Evolutionary conservation across 306 rosid genomes (phyloP).

Genomic region (Argentina anserina): DNA sequence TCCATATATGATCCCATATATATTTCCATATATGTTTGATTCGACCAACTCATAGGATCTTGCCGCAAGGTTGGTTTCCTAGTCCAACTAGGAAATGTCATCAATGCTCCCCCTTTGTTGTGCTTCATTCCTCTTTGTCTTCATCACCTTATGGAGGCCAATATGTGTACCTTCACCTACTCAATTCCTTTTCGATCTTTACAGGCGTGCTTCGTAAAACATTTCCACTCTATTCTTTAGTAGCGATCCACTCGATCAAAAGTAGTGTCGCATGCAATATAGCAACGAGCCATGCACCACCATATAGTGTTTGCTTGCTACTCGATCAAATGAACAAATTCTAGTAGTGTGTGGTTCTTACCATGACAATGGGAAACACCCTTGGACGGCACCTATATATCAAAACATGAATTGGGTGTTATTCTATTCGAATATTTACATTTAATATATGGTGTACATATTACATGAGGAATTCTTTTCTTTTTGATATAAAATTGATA

Average conservation of each 20-base stretch:
- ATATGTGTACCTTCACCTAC: no score
- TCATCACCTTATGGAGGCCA: no score
- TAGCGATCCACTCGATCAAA: background rate
- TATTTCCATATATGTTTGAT: no score
- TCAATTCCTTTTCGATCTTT: no score
- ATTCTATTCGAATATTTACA: background rate
- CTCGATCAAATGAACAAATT: constrained; percentile 10
- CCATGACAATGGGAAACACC: background rate
- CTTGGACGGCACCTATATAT: background rate
- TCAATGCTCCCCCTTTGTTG: no score
- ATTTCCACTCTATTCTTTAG: background rate
- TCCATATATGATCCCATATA: no score
- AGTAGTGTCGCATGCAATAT: background rate
- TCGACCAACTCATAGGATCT: no score
- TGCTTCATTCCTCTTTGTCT: no score
- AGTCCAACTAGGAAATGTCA: no score
- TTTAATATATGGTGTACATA: background rate
- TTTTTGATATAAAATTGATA: no score
- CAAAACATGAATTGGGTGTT: background rate
- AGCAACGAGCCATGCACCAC: background rate
- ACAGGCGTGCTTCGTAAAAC: background rate
- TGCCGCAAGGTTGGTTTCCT: no score
- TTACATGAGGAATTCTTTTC: no score
- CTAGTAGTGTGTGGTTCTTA: background rate
- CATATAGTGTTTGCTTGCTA: background rate